Evolutionary conservation across 2,329 filamentous ascomycete species (phyloP), one percentile per base, ranked within the genome.

Genomic region (Rhynchosporium secalis): DNA sequence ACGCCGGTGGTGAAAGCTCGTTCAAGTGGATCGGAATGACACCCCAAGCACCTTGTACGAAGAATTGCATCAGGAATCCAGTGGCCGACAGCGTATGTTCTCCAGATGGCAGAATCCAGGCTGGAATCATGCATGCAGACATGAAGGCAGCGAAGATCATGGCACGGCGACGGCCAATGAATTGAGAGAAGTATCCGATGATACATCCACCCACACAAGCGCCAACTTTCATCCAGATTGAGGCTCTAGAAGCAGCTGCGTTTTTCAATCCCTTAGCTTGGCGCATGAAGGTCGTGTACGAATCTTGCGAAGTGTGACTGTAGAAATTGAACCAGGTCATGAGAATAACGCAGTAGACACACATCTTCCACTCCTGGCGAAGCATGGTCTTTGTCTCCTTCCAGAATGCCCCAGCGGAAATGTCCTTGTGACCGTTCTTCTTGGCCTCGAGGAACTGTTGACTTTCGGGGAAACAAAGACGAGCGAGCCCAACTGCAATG

Each of bases 1-100:
- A 83, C 4, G 79, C 76, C 9, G 83, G 83, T 0, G 86, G 86
- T 0, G 83, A 82, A 1, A 88, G 76, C 66, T 88, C 86, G 82
- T 87, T 87, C 9, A 88, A 76, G 68, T 88, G 84, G 65, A 88
- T 87, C 40, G 68, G 68, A 36, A 70, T 68, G 5, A 70, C 65
- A 40, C 88, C 89, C 88, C 88, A 91, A 0, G 87, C 87, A 33
- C 88, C 88, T 73, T 90, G 88, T 2, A 91, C 87, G 71, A 84
- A 89, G 73, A 91, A 90, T 72, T 91, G 88, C 76, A 93, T 82
- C 75, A 94, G 93, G 76, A 94, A 96, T 3, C 90, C 90, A 0
- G 88, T 85, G 0, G 90, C 91, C 52, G 92, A 92, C 70, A 95
- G 79, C 10, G 78, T 77, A 85, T 77, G 69, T 77, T 80, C 8